phyloP scores from a whole-genome alignment of 352 stramenopile species.

The Thalassiosira sp. region DNA sequence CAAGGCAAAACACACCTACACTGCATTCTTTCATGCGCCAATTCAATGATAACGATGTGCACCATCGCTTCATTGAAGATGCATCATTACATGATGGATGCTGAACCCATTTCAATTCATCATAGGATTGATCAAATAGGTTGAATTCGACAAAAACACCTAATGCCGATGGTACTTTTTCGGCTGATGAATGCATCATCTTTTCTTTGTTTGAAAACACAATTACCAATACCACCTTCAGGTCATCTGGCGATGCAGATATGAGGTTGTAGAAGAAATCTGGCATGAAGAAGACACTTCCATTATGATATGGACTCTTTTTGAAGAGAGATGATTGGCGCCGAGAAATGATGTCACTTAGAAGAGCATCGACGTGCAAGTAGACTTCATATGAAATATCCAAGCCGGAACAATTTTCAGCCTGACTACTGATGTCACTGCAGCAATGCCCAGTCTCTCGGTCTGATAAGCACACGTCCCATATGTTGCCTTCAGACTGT shows the following conservation, averaged over 20 bases:
- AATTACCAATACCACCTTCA: conserved; percentile 50
- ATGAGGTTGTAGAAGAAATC: conserved; percentile 71
- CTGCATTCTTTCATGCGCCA: conserved; percentile 56
- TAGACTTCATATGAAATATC: conserved; percentile 55
- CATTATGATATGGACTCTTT: conserved; percentile 34
- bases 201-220: conserved; percentile 58
- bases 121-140: conserved; percentile 54
- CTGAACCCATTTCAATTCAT: conserved; percentile 68
- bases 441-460: conserved; percentile 16
- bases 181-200: conserved; percentile 24
- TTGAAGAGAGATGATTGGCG: conserved; percentile 42
- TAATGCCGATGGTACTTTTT: conserved; percentile 49
- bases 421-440: background rate
- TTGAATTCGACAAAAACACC: conserved; percentile 66
- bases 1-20: conserved; percentile 56
- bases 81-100: conserved; percentile 20
- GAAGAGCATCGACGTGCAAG: conserved; percentile 64
- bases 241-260: conserved; percentile 32
- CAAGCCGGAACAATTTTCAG: conserved; percentile 3
- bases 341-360: conserved; percentile 52
- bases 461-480: conserved; percentile 36
- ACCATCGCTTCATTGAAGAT: conserved; percentile 55
- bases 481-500: conserved; percentile 27
- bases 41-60: conserved; percentile 57
- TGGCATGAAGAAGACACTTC: conserved; percentile 36